Conservation (phyloP, 2,329 filamentous ascomycete genomes). For the Penicillium occitanis region DNA sequence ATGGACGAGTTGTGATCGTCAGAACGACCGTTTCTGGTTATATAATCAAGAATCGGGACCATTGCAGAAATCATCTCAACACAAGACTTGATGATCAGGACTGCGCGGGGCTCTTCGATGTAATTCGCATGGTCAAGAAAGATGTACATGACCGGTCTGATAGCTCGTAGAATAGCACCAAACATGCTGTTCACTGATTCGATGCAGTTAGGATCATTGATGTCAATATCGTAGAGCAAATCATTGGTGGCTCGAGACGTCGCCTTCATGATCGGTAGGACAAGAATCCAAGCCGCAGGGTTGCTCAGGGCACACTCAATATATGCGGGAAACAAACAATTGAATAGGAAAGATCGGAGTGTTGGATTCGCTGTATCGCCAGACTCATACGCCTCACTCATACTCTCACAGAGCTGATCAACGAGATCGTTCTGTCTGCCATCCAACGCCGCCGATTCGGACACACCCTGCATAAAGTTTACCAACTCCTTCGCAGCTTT, state of each 20-base stretch:
- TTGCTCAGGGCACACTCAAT: slow-evolving; percentile 50
- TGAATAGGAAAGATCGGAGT: slow-evolving; percentile 54
- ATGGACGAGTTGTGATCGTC: slow-evolving; percentile 30
- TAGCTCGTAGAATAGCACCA: slow-evolving; percentile 39
- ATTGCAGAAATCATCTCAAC: slow-evolving; percentile 44
- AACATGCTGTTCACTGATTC: slow-evolving; percentile 39
- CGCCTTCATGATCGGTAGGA: slow-evolving; percentile 54
- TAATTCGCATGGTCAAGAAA: slow-evolving; percentile 36
- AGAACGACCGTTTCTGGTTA: slow-evolving; percentile 39
- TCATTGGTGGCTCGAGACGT: slow-evolving; percentile 44
- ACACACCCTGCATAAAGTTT: slow-evolving; percentile 60
- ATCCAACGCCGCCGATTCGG: slow-evolving; percentile 59
- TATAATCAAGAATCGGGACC: slow-evolving; percentile 49
- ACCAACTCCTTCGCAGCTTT: slow-evolving; percentile 56
- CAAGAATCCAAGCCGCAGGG: slow-evolving; percentile 52
- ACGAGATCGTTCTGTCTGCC: slow-evolving; percentile 58
- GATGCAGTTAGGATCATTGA: slow-evolving; percentile 42
- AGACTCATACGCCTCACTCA: slow-evolving; percentile 46
- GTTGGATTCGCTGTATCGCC: slow-evolving; percentile 44
- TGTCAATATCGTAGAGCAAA: slow-evolving; percentile 48
- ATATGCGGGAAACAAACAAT: slow-evolving; percentile 59
- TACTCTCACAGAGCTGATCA: slow-evolving; percentile 54
- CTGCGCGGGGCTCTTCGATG: slow-evolving; percentile 41
- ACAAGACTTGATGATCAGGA: slow-evolving; percentile 42
- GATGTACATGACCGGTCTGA: slow-evolving; percentile 37